Percentiles rank a stretch among this genome's conserved stretches.
Conservation (phyloP, 2,329 filamentous ascomycete species). For the Stemphylium beticola region DNA sequence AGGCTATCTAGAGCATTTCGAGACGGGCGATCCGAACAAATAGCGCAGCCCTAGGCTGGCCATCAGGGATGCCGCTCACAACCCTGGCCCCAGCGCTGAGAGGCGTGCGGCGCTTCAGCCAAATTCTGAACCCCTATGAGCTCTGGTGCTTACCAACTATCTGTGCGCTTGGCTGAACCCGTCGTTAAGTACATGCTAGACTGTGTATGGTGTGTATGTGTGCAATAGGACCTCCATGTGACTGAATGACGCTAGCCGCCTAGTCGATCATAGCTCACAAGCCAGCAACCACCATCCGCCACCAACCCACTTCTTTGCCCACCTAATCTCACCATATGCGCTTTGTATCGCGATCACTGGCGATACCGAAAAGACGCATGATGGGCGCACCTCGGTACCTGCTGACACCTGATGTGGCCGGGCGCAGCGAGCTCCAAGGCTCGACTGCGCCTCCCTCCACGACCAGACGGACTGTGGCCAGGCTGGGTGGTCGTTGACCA, state of each 20-base stretch:
- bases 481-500: not conserved
- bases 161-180: conserved; percentile 9
- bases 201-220: conserved; percentile 4
- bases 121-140: conserved; percentile 2
- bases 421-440: not conserved
- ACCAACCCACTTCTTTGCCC: conserved; percentile 7
- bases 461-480: not conserved
- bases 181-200: conserved; percentile 4
- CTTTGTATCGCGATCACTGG: conserved; percentile 5
- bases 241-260: conserved; percentile 12
- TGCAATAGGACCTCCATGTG: conserved; percentile 5
- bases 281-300: conserved; percentile 9
- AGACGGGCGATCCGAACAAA: conserved; percentile 21
- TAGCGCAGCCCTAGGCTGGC: conserved; percentile 20
- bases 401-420: conserved; percentile 1
- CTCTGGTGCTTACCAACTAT: conserved; percentile 7
- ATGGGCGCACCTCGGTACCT: not conserved
- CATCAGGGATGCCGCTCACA: conserved; percentile 15
- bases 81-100: conserved; percentile 29
- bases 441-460: not conserved
- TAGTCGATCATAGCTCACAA: conserved; percentile 8
- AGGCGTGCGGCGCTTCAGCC: conserved; percentile 15
- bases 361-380: not conserved
- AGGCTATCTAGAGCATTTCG: conserved; percentile 22
- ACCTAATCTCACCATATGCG: conserved; percentile 2